Percentiles rank a stretch among this genome's conserved stretches.
Evolutionary conservation across 2,329 filamentous ascomycete genomes (phyloP).

Genomic region (Emmonsiellopsis sp.): DNA sequence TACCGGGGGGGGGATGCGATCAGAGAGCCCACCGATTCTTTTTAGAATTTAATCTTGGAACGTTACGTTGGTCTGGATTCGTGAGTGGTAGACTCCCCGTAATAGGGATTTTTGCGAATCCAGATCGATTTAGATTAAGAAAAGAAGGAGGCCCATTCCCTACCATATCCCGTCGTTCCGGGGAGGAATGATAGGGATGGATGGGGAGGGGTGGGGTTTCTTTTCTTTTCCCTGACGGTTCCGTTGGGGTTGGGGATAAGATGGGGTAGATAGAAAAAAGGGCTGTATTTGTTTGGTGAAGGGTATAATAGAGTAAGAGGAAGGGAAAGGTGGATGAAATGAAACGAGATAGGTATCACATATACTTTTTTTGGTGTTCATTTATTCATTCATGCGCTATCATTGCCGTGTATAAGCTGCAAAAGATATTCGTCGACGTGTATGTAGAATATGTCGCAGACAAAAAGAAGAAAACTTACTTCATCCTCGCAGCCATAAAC

Average conservation of each 20-base stretch:
- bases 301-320: too few species aligned
- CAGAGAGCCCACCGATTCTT: slow-evolving; percentile 10
- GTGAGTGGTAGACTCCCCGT: neutral
- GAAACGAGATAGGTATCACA: too few species aligned
- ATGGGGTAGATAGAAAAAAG: neutral
- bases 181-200: neutral
- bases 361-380: too few species aligned
- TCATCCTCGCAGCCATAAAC: slow-evolving; percentile 40
- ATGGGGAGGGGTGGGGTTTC: too few species aligned
- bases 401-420: neutral
- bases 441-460: neutral
- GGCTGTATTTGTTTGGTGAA: too few species aligned
- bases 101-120: neutral
- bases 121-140: neutral
- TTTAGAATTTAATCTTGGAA: slow-evolving; percentile 13
- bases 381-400: too few species aligned
- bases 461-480: slow-evolving; percentile 10
- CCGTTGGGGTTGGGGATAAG: neutral
- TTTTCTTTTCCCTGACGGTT: neutral
- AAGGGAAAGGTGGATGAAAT: too few species aligned
- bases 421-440: neutral
- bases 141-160: neutral
- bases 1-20: slow-evolving; percentile 6
- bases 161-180: neutral
- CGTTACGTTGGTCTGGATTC: neutral